Percentiles rank a stretch among this genome's conserved stretches.
Conservation (phyloP, 2,329 filamentous ascomycete species). For the Fusarium goolgardi region DNA sequence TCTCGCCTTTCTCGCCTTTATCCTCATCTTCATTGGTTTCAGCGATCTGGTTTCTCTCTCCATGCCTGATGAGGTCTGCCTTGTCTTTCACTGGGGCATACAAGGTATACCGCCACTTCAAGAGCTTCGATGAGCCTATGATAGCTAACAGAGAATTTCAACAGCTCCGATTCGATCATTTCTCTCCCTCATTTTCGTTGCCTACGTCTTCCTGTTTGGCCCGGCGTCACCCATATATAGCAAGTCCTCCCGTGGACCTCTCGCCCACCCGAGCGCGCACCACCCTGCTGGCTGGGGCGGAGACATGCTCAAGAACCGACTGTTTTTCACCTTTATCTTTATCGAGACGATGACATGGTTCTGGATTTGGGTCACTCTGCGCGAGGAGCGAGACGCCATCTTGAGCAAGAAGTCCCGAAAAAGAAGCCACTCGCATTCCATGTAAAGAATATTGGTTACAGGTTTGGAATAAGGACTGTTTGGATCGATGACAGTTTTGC, state of each 20-base stretch:
- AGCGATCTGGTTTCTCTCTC: constrained; percentile 74
- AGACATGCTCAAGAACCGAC: constrained; percentile 81
- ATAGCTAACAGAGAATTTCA: constrained; percentile 37
- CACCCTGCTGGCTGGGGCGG: constrained; percentile 62
- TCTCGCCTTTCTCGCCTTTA: constrained; percentile 77
- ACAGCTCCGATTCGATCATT: constrained; percentile 73
- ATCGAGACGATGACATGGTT: constrained; percentile 88
- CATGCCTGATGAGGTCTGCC: constrained; percentile 73
- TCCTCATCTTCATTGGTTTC: constrained; percentile 71
- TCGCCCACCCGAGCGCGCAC: constrained; percentile 45
- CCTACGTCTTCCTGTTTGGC: constrained; percentile 73
- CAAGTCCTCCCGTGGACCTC: constrained; percentile 41
- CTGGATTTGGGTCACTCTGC: constrained; percentile 80
- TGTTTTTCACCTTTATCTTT: constrained; percentile 87
- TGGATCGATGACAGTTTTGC: not conserved
- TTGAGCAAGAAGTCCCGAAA: constrained; percentile 54
- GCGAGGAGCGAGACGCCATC: constrained; percentile 69
- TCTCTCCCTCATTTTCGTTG: constrained; percentile 69
- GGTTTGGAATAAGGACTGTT: not conserved
- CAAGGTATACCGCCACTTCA: constrained; percentile 66
- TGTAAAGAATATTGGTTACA: constrained; percentile 8
- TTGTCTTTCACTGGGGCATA: constrained; percentile 72
- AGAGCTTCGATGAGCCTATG: not conserved
- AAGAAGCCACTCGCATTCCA: constrained; percentile 40
- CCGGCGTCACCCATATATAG: constrained; percentile 62